Evolutionary conservation across 208 protist species (phyloP), one percentile per base, ranked within the genome.

Genomic region (Acanthamoeba lenticulata): DNA sequence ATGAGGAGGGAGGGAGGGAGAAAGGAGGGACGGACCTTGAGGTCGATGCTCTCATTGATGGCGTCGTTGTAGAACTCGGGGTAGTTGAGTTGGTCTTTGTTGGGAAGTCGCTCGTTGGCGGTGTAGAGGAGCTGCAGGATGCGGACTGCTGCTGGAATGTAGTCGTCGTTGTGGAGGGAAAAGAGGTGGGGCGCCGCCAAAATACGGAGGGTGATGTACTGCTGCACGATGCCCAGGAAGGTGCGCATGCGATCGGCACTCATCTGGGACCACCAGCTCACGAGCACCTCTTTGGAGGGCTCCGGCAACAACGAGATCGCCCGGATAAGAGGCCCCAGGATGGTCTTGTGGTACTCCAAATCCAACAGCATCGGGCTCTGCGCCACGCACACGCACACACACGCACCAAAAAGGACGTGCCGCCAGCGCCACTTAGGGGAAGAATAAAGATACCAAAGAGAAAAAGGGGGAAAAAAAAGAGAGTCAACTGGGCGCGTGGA

Each of bases 291-390:
- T 24, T 77, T 69, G 9, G 88, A 92, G 17, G 19, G 15, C 13
- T 69, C 88, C 9, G 88, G 88, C 34, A 92, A 24, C 45, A 40
- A 9, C 11, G 44, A 21, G 27, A 92, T 77, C 11, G 42, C 40
- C n/a, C 52, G 88, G 49, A 92, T 52, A 24, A 92, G 65, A 13
- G 88, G 88, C 4, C 88, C 88, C 40, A 92, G 44, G 60, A 92
- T 92, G 32, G 57, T n/a, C 32, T 77, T 69, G 88, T 92, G 88
- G 45, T 92, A 92, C 6, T 92, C 88, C 36, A 77, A 57, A 47
- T 92, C 62, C 88, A 92, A 27, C 55, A 92, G 62, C 88, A 92
- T 79, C n/a, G 88, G 88, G 42, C 62, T 92, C 88, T 92, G 57
- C 36, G n/a, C 7, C 11, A 38, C 24, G 77, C n/a, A n/a, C n/a